Evolutionary conservation across 1,284 basidiomycete species (phyloP).

Genomic region (Sanghuangporus weigelae): DNA sequence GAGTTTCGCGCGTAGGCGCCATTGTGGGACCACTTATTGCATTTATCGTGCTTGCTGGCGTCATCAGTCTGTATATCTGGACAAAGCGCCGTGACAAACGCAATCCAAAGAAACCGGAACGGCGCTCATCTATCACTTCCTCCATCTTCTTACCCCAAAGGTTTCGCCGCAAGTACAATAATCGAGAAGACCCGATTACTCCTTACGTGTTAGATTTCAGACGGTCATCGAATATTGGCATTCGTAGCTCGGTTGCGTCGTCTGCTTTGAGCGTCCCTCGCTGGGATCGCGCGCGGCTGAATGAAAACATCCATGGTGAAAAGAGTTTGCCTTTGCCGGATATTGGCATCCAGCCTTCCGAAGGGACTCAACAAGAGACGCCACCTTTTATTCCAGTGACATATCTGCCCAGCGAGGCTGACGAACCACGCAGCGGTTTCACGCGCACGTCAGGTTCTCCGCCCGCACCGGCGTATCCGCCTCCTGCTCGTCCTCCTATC

Average conservation of each 20-base stretch:
- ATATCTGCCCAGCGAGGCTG: neutral
- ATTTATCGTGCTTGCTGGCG: neutral
- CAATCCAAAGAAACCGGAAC: neutral
- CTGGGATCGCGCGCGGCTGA: neutral
- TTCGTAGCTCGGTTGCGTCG: neutral
- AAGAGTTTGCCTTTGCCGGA: neutral
- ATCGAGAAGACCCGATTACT: neutral
- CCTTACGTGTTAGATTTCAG: conserved; percentile 3
- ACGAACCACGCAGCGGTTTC: too few relatives aligned
- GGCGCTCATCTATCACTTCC: neutral
- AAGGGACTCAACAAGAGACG: neutral
- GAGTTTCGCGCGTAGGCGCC: neutral
- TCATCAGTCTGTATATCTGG: conserved; percentile 10
- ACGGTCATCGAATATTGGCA: neutral
- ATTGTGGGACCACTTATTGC: conserved; percentile 14
- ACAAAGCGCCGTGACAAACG: neutral
- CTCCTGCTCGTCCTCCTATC: neutral
- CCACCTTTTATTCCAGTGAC: neutral
- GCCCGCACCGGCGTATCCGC: neutral
- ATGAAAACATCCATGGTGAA: neutral
- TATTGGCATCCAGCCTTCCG: neutral
- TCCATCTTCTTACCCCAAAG: conserved; percentile 7
- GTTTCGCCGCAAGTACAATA: neutral
- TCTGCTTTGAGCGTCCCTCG: neutral
- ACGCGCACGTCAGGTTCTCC: neutral